Evolutionary conservation across 2,329 filamentous ascomycete genomes (phyloP).

Genomic region (Sarocladium oryzae): DNA sequence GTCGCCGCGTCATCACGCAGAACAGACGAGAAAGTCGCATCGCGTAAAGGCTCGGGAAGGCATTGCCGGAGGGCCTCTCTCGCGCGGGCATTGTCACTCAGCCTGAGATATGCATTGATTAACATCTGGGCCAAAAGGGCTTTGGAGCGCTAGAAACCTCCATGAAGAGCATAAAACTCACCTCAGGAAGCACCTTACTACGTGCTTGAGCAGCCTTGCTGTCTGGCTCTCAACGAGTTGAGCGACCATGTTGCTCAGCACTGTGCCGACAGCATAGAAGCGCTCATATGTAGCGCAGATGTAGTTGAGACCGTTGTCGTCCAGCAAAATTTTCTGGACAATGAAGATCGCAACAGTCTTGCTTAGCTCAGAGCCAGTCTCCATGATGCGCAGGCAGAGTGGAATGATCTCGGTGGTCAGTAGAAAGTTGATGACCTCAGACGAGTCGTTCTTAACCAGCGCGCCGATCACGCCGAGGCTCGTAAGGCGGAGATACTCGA

Average conservation of each 20-base stretch:
- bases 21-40: slow-evolving; percentile 94
- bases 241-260: slow-evolving; percentile 97
- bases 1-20: slow-evolving; percentile 95
- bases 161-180: too few relatives aligned
- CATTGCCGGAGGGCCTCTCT: slow-evolving; percentile 93
- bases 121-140: too few relatives aligned
- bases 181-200: slow-evolving; percentile 94
- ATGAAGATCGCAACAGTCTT: slow-evolving; percentile 99
- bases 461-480: slow-evolving; percentile 95
- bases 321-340: slow-evolving; percentile 95
- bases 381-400: slow-evolving; percentile 96
- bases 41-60: slow-evolving; percentile 94
- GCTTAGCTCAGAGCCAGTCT: slow-evolving; percentile 94
- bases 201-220: slow-evolving; percentile 90
- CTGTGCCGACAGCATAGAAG: slow-evolving; percentile 96
- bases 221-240: slow-evolving; percentile 98
- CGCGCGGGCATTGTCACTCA: slow-evolving; percentile 93
- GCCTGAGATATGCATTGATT: slow-evolving; percentile 44
- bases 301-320: slow-evolving; percentile 94
- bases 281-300: slow-evolving; percentile 98
- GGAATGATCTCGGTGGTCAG: slow-evolving; percentile 98
- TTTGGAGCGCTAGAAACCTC: too few relatives aligned
- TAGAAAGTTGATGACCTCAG: slow-evolving; percentile 97
- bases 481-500: slow-evolving; percentile 93
- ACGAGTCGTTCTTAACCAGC: slow-evolving; percentile 96